phyloP scores from a whole-genome alignment of 805 yeast genomes.

The Saturnispora kantuleensis region DNA sequence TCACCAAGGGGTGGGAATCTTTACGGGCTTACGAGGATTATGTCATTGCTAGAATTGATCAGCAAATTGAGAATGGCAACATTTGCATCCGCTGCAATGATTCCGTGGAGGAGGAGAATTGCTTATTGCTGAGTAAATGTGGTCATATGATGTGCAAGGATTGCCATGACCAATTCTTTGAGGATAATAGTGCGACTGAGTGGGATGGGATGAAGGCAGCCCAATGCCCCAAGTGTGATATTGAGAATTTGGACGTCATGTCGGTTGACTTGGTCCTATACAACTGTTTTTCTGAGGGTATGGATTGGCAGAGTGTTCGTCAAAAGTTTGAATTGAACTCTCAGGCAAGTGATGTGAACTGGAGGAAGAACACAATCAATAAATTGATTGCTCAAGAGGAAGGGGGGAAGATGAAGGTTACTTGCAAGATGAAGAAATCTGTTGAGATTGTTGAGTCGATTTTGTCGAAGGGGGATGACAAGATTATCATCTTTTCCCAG shows the following conservation, averaged over 20 bases:
- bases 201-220: constrained; percentile 28
- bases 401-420: constrained; percentile 39
- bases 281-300: constrained; percentile 33
- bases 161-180: constrained; percentile 45
- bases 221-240: constrained; percentile 49
- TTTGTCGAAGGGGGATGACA: constrained; percentile 44
- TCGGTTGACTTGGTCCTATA: constrained; percentile 42
- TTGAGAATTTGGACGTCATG: constrained; percentile 28
- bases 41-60: constrained; percentile 28
- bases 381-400: constrained; percentile 22
- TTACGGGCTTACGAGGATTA: constrained; percentile 14
- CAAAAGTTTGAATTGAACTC: constrained; percentile 16
- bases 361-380: constrained; percentile 21
- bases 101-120: constrained; percentile 32
- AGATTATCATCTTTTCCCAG: constrained; percentile 76
- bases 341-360: constrained; percentile 18
- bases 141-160: constrained; percentile 66
- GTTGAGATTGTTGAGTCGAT: constrained; percentile 48
- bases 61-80: constrained; percentile 29
- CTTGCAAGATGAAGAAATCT: constrained; percentile 63
- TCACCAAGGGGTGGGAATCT: constrained; percentile 23
- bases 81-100: constrained; percentile 64
- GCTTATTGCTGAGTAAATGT: constrained; percentile 46
- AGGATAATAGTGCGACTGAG: constrained; percentile 30
- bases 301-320: constrained; percentile 18